These are phyloP conservation scores for Elsinoe ampelina DNA, from an alignment of 2,329 filamentous ascomycete genomes.

Conservation along the genomic window DNA sequence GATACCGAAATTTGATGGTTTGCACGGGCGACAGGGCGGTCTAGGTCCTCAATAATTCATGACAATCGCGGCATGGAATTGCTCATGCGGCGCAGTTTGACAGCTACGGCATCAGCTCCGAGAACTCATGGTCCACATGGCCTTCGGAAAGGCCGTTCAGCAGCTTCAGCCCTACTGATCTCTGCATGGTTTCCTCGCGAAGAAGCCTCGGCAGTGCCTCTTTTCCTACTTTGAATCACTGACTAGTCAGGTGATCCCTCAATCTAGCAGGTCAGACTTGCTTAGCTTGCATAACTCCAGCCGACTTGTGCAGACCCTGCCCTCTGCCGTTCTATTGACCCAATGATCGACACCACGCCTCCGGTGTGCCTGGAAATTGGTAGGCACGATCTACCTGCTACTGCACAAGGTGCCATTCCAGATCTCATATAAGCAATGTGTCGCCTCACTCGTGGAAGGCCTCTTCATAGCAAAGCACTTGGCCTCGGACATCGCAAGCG, in stretches of 20 bases:
- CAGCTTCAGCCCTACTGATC: background rate
- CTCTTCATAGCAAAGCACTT: background rate
- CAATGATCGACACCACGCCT: conserved; percentile 3
- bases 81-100: background rate
- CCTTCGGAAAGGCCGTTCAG: background rate
- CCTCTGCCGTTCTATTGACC: background rate
- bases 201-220: background rate
- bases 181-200: background rate
- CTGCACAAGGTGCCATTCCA: background rate
- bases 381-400: background rate
- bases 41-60: background rate
- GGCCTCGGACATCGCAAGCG: background rate
- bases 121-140: background rate
- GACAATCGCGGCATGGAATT: no score
- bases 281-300: background rate
- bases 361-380: conserved; percentile 2
- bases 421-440: background rate
- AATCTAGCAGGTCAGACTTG: conserved; percentile 1
- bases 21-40: background rate
- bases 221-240: background rate
- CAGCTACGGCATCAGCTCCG: background rate
- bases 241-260: background rate
- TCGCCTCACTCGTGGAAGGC: background rate
- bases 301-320: background rate
- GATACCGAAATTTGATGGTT: background rate